phyloP scores from a whole-genome alignment of 805 yeast species.

The Brettanomyces sp. region DNA sequence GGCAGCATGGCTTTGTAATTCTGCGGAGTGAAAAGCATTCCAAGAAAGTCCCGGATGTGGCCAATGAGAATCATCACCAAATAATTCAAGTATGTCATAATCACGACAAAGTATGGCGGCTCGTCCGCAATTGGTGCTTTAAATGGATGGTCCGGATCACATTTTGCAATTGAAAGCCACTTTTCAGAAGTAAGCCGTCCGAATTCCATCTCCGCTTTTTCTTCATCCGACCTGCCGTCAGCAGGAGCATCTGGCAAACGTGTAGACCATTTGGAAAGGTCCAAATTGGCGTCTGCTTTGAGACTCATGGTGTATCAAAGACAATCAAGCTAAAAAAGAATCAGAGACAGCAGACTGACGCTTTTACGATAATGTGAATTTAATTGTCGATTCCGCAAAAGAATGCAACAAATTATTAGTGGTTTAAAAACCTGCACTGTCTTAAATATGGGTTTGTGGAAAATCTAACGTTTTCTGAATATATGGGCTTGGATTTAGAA shows the following conservation, averaged over 20 bases:
- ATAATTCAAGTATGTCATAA: slow-evolving; percentile 80
- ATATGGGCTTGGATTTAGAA: background rate
- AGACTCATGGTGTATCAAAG: too few species aligned
- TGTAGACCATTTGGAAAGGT: slow-evolving; percentile 5
- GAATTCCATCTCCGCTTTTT: slow-evolving; percentile 55
- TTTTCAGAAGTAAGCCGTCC: slow-evolving; percentile 62
- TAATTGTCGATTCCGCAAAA: too few species aligned
- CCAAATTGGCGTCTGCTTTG: background rate
- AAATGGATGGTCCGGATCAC: slow-evolving; percentile 47
- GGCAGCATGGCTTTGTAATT: slow-evolving; percentile 61
- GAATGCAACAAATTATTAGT: too few species aligned
- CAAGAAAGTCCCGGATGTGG: slow-evolving; percentile 82
- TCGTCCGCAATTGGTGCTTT: slow-evolving; percentile 65
- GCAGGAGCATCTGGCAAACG: slow-evolving; percentile 26
- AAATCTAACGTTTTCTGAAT: too few species aligned
- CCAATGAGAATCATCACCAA: slow-evolving; percentile 81
- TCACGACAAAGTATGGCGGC: slow-evolving; percentile 72
- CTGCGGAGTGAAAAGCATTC: slow-evolving; percentile 60
- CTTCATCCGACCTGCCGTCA: slow-evolving; percentile 19
- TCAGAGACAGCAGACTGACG: background rate
- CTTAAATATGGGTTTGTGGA: too few species aligned
- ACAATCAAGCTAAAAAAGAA: background rate
- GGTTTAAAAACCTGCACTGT: too few species aligned
- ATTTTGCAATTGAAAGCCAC: slow-evolving; percentile 52
- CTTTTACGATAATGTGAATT: too few species aligned